Percentiles rank a stretch among this genome's conserved stretches.
Evolutionary conservation across 305 asterid species (phyloP).

Genomic region (Fraxinus baroniana): DNA sequence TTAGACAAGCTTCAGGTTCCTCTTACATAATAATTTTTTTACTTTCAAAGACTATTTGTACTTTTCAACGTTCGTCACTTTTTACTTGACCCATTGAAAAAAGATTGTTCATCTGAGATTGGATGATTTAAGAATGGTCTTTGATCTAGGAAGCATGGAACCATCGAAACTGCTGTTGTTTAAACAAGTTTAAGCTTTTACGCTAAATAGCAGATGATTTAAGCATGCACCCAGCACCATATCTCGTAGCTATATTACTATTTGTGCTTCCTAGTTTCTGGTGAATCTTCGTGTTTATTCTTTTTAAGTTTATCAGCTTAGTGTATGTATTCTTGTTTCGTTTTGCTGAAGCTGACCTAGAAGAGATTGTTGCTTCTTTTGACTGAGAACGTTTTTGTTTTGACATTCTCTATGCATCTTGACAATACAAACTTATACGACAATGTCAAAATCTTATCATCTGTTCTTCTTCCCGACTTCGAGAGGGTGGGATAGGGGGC

Average conservation of each 20-base stretch:
- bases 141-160: not conserved
- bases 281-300: not conserved
- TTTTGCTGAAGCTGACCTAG: not conserved
- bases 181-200: not conserved
- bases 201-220: not conserved
- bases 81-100: not conserved
- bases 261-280: not conserved
- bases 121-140: not conserved
- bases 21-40: not conserved
- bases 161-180: not conserved
- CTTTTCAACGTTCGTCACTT: not conserved
- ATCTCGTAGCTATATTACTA: not conserved
- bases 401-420: not conserved
- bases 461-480: not conserved
- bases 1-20: not conserved
- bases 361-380: not conserved
- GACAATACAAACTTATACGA: not conserved
- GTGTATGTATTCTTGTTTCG: not conserved
- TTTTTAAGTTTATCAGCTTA: not conserved
- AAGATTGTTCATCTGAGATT: not conserved
- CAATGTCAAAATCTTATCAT: not conserved
- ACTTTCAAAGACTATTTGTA: not conserved
- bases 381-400: not conserved
- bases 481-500: not conserved
- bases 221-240: not conserved